Evolutionary conservation across 306 rosid genomes (phyloP), one percentile per base, ranked within the genome.

Genomic region (Quercus bicolor): DNA sequence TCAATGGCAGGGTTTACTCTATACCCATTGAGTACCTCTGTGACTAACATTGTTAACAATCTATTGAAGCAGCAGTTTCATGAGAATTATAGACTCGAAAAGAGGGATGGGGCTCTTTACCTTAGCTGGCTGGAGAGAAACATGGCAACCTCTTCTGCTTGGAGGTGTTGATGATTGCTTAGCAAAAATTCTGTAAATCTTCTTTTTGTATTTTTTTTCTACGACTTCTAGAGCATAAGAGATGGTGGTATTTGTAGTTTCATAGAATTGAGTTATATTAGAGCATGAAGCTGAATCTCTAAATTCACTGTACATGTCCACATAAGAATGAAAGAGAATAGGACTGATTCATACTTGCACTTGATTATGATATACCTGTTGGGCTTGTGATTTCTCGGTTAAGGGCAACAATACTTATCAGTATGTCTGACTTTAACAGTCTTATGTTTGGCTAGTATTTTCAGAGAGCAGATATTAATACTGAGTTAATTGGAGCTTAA

Each of bases 1-100:
- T 76, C 15, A 51, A 93, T 93, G 98, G 99, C 93, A 3, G 98
- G 94, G 34, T 93, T 93, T 74, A 78, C 76, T 20, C 91, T 57
- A 10, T 82, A 45, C 79, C 90, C 88, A 2, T 80, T 90, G 90
- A 89, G 98, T 82, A 21, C 88, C 19, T 72, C 89, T 0, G 94
- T 84, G 61, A 76, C 52, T 0, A 48, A 5, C 18, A 86, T 90
- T 1, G 82, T 89, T 6, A 70, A 69, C 51, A 73, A 77, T 70
- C 15, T 96, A 70, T 81, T 93, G 86, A 87, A 65, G 37, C 89
- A 69, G 37, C 90, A 83, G 3, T 93, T 57, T 70, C 33, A 86
- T 70, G 81, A 53, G 69, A 91, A 93, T 76, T 96, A 83, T 69
- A 74, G 93, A 82, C 68, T 89, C 14, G 82, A 75, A 64, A 75